These are phyloP conservation scores for Sclerotinia glacialis DNA, from an alignment of 2,329 filamentous ascomycete species.

Conservation along the genomic window DNA sequence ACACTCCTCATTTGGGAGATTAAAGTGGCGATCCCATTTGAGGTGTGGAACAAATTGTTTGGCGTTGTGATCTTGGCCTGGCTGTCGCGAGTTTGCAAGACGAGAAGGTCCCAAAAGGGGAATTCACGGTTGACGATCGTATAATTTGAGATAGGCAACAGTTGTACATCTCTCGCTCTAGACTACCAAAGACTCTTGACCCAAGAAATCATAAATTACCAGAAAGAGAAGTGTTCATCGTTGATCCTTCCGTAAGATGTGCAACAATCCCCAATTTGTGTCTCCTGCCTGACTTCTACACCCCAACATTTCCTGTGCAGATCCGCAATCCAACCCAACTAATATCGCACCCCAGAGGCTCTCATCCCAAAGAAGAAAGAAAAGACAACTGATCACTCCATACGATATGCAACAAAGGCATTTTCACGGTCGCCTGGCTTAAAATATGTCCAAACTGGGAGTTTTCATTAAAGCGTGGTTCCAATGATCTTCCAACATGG, in stretches of 20 bases:
- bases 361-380: neutral
- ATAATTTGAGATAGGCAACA: conserved; percentile 15
- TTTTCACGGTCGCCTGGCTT: neutral
- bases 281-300: neutral
- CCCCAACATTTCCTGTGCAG: neutral
- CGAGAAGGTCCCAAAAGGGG: conserved; percentile 7
- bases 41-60: conserved; percentile 12
- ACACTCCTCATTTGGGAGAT: neutral
- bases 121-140: conserved; percentile 16
- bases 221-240: conserved; percentile 7
- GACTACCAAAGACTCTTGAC: neutral
- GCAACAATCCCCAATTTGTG: conserved; percentile 9
- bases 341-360: neutral
- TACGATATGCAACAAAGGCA: conserved; percentile 2
- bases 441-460: neutral
- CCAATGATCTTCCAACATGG: conserved; percentile 17
- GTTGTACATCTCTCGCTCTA: neutral
- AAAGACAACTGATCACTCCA: neutral
- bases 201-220: neutral
- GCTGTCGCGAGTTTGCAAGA: neutral
- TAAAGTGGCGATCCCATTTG: neutral
- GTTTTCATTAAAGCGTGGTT: conserved; percentile 11
- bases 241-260: conserved; percentile 14
- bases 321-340: neutral
- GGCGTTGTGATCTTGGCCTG: neutral